Percentiles rank a stretch among this genome's conserved stretches.
These are phyloP conservation scores for Sporisorium sorghi DNA, from an alignment of 1,284 basidiomycete genomes.

Conservation along the genomic window DNA sequence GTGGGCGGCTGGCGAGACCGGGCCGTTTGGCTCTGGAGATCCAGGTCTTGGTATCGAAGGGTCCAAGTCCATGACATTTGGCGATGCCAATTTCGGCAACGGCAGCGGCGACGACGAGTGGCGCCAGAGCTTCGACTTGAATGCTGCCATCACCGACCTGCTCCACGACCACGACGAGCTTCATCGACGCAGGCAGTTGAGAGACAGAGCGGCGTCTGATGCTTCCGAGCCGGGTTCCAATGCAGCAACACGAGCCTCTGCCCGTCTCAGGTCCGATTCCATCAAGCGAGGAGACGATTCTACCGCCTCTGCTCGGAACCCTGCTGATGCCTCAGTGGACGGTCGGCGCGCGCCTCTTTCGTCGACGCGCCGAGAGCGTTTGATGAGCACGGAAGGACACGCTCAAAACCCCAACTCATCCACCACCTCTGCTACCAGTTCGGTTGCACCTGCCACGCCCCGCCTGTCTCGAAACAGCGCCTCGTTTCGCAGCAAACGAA, in stretches of 20 bases:
- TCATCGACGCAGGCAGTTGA: slow-evolving; percentile 42
- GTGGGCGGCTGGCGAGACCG: slow-evolving; percentile 63
- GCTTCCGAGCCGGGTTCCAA: slow-evolving; percentile 19
- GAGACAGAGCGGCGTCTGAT: slow-evolving; percentile 36
- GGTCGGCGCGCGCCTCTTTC: slow-evolving; percentile 12
- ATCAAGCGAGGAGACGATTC: slow-evolving; percentile 24
- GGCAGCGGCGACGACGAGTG: slow-evolving; percentile 37
- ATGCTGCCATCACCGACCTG: slow-evolving; percentile 62
- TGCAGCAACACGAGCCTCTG: slow-evolving; percentile 7
- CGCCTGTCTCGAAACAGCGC: slow-evolving; percentile 35
- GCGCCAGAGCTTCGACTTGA: slow-evolving; percentile 61
- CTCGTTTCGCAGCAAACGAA: slow-evolving; percentile 42
- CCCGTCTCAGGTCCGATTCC: slow-evolving; percentile 22
- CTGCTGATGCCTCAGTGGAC: slow-evolving; percentile 3
- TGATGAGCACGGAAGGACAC: slow-evolving; percentile 21
- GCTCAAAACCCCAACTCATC: slow-evolving; percentile 10
- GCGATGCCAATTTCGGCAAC: slow-evolving; percentile 36
- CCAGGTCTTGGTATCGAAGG: slow-evolving; percentile 19
- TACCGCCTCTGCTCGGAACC: slow-evolving; percentile 8
- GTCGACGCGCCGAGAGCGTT: slow-evolving; percentile 27
- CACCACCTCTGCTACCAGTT: slow-evolving; percentile 5
- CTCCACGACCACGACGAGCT: slow-evolving; percentile 58
- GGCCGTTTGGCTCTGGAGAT: slow-evolving; percentile 51
- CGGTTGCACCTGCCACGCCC: slow-evolving; percentile 18
- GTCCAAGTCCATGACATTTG: slow-evolving; percentile 42